Percentiles rank a stretch among this genome's conserved stretches.
phyloP scores from a whole-genome alignment of 352 stramenopile genomes.

The Peronospora farinosa region DNA sequence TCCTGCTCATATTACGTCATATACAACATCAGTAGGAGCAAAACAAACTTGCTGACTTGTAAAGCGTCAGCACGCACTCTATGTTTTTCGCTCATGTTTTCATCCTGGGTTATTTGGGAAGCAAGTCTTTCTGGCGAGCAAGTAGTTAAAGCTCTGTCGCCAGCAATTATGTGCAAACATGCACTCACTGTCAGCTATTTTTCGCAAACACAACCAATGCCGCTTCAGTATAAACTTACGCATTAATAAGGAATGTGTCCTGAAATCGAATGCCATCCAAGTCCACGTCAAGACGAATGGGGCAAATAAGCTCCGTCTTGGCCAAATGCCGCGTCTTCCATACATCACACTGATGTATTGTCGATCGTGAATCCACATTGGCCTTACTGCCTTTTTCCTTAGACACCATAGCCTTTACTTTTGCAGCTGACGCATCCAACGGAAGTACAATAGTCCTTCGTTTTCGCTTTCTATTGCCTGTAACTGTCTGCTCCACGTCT shows the following conservation, averaged over 20 bases:
- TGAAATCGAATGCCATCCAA: constrained; percentile 68
- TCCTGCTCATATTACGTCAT: constrained; percentile 21
- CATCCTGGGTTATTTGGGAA: constrained; percentile 50
- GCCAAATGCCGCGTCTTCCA: constrained; percentile 13
- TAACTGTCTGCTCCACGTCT: constrained; percentile 10
- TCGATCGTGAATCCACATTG: constrained; percentile 8
- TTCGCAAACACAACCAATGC: background rate
- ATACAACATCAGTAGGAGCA: constrained; percentile 1
- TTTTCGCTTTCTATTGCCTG: constrained; percentile 53
- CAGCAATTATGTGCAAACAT: background rate
- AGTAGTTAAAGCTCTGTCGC: constrained; percentile 20
- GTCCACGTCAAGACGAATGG: constrained; percentile 73
- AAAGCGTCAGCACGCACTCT: constrained; percentile 21
- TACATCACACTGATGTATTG: constrained; percentile 16
- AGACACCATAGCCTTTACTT: background rate
- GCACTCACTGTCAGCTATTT: background rate
- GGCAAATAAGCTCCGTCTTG: constrained; percentile 48
- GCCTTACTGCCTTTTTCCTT: constrained; percentile 5
- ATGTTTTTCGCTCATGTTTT: constrained; percentile 45
- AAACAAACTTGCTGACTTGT: background rate
- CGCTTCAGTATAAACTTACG: constrained; percentile 25
- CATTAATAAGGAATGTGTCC: constrained; percentile 67
- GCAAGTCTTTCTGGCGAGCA: constrained; percentile 52
- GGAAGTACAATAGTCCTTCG: constrained; percentile 42
- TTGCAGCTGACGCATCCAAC: constrained; percentile 18